Conservation (phyloP, 371 early-diverging fungal genomes). For the Apophysomyces ossiformis region DNA sequence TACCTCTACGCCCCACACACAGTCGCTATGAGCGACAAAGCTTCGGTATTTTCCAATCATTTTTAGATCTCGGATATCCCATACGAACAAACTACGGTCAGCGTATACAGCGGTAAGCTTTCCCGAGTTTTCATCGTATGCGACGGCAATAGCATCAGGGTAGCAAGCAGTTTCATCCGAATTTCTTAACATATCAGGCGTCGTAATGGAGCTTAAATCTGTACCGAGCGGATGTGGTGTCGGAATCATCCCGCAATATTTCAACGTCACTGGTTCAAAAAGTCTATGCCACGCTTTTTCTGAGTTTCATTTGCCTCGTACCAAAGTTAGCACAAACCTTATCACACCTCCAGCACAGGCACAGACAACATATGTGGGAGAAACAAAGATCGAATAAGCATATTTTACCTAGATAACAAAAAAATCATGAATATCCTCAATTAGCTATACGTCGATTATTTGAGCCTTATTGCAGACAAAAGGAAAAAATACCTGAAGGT, state of each 20-base stretch:
- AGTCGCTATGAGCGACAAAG: constrained; percentile 77
- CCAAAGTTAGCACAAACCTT: constrained; percentile 41
- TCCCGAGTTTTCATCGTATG: constrained; percentile 46
- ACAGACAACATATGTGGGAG: constrained; percentile 68
- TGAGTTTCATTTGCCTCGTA: not conserved
- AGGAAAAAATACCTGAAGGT: constrained; percentile 61
- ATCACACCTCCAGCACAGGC: constrained; percentile 77
- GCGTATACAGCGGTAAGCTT: constrained; percentile 66
- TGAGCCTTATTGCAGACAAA: too few species aligned
- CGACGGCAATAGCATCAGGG: constrained; percentile 67
- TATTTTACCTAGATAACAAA: constrained; percentile 48
- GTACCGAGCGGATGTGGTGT: constrained; percentile 76
- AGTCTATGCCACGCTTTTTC: constrained; percentile 46
- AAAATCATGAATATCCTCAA: too few species aligned
- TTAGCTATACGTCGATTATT: too few species aligned
- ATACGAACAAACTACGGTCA: constrained; percentile 77
- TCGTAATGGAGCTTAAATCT: constrained; percentile 52
- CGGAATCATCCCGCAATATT: constrained; percentile 74
- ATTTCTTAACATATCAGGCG: constrained; percentile 37
- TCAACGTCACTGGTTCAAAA: constrained; percentile 71
- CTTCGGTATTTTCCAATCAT: constrained; percentile 69
- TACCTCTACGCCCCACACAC: constrained; percentile 89
- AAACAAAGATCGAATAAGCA: constrained; percentile 70
- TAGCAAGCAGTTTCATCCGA: constrained; percentile 41
- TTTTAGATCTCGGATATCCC: constrained; percentile 73